Evolutionary conservation across 495 filamentous ascomycete genomes (phyloP).

Genomic region (Penicillium samsonianum): DNA sequence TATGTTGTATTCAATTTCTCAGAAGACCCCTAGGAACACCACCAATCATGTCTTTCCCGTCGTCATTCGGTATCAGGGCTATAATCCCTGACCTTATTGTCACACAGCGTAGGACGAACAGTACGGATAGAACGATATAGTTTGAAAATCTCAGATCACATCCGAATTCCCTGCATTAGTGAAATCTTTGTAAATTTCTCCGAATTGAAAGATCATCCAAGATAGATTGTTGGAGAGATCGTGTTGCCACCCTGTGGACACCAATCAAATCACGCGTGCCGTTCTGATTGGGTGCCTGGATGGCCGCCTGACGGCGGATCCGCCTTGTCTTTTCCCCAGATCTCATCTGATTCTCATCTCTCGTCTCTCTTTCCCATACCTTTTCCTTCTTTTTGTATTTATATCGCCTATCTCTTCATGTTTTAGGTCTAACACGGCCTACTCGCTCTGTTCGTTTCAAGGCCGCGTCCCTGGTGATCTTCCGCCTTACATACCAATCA

Average conservation of each 20-base stretch:
- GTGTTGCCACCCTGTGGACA: constrained; percentile 12
- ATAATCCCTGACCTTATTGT: not conserved
- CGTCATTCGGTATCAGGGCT: not conserved
- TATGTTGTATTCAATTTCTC: not conserved
- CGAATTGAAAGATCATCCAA: not conserved
- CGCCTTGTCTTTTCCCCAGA: constrained; percentile 8
- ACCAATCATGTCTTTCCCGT: constrained; percentile 5
- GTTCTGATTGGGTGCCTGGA: constrained; percentile 21
- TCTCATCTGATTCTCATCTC: constrained; percentile 11
- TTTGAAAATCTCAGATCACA: not conserved
- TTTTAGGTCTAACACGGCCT: not conserved
- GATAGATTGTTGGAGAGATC: not conserved
- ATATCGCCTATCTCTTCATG: not conserved
- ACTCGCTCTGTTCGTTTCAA: constrained; percentile 7
- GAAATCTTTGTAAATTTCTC: not conserved
- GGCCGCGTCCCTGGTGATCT: constrained; percentile 20
- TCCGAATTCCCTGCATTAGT: constrained; percentile 9
- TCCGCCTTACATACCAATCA: constrained; percentile 20
- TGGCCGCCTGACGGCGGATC: constrained; percentile 14
- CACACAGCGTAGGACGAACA: constrained; percentile 5
- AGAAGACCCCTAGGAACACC: not conserved
- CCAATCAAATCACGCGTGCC: constrained; percentile 4
- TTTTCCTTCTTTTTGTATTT: constrained; percentile 12
- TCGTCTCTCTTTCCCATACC: constrained; percentile 15
- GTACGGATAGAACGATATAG: not conserved